phyloP scores from a whole-genome alignment of 352 stramenopile genomes.

The Phytophthora sp. region DNA sequence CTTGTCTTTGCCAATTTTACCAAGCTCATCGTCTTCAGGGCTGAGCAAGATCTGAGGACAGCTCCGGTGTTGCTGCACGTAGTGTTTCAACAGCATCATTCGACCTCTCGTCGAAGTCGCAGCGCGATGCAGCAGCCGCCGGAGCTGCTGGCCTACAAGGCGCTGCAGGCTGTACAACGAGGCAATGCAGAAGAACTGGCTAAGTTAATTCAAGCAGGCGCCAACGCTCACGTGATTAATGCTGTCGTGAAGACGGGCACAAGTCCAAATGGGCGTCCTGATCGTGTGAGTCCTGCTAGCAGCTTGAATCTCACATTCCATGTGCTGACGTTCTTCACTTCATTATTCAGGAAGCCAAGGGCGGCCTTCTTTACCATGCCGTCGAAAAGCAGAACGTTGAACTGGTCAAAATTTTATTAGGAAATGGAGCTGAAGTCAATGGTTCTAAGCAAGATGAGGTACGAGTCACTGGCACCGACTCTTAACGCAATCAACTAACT shows the following conservation, averaged over 20 bases:
- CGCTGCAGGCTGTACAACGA: slow-evolving; percentile 31
- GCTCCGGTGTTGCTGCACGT: not conserved
- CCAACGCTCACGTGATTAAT: slow-evolving; percentile 39
- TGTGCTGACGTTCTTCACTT: no score
- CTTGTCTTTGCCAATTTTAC: slow-evolving; percentile 2
- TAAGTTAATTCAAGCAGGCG: slow-evolving; percentile 32
- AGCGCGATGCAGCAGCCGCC: slow-evolving; percentile 15
- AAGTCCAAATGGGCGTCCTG: slow-evolving; percentile 30
- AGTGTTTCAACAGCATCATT: not conserved
- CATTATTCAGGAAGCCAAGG: slow-evolving; percentile 28
- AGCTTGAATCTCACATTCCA: no score
- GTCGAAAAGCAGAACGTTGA: slow-evolving; percentile 37
- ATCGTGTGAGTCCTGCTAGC: slow-evolving; percentile 18
- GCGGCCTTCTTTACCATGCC: slow-evolving; percentile 31
- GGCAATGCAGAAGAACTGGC: slow-evolving; percentile 33
- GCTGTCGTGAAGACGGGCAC: slow-evolving; percentile 36
- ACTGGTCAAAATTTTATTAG: slow-evolving; percentile 34
- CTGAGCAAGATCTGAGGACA: not conserved
- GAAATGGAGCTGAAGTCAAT: slow-evolving; percentile 37
- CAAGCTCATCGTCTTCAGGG: slow-evolving; percentile 5
- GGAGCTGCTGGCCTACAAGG: slow-evolving; percentile 35
- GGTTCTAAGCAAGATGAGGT: slow-evolving; percentile 38
- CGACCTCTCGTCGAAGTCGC: not conserved
- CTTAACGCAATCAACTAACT: no score
- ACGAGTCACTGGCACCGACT: not conserved